Evolutionary conservation across 2,329 filamentous ascomycete species (phyloP), one percentile per base, ranked within the genome.

Genomic region (Cyphellophora europaea): DNA sequence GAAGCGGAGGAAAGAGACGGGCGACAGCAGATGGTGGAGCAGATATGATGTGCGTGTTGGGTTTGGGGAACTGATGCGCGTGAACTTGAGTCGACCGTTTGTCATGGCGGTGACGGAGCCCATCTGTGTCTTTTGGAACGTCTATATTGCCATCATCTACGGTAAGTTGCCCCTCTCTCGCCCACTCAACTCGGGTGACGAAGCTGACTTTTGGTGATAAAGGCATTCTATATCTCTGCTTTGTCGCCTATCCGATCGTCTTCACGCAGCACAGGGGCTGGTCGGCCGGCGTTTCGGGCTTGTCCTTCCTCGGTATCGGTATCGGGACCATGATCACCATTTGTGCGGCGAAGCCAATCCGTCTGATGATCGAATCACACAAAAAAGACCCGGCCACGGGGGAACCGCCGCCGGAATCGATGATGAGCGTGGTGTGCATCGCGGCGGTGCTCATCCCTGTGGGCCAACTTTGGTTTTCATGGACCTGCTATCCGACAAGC

Each of bases 201-300:
- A 16, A 29, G 31, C 10, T 33, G 14, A 12, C 11, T 28, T 15
- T 12, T 14, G n/a, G n/a, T 29, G 13, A 19, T 15, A 13, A n/a
- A 45, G 44, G 78, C 12, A 86, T 93, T 27, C 66, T 95, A 2
- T 91, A 91, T 52, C 75, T 94, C 19, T 93, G 85, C 59, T 94
- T 94, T 62, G 80, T 93, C 11, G 85, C 84, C 10, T 93, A 93
- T 55, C 87, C 87, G 0, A 81, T 93, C 40, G 81, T 93, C 38
- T 94, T 91, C 58, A 67, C 69, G 8, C 66, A 80, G 27, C 60
- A 75, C 38, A 80, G 88, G 12, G 84, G 84, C 41, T 95, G 87
- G 88, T 69, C 69, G 2, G 66, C 80, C 0, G 79, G 82, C 1
- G 59, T 82, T 21, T 76, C 79, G 0, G 87, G 88, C 1, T 72